Base-by-base conservation (phyloP, 2,329 filamentous ascomycete species). In the Calonectria pseudoreteaudii region DNA sequence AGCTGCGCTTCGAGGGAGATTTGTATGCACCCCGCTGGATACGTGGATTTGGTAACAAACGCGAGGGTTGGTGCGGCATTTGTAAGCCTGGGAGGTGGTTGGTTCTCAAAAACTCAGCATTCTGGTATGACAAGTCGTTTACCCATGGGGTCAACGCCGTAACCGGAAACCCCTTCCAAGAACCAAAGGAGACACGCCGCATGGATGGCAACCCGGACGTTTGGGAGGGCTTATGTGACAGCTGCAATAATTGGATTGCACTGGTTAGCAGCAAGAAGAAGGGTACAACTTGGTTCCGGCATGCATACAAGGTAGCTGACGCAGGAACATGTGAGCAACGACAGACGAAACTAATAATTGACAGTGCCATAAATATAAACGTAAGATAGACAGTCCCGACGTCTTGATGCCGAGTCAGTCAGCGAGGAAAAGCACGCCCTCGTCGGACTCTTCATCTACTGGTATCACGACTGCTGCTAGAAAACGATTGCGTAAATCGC, bases 111-210 rank as follows among this genome's bases (percentile, higher is more conserved):
- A 97, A 97, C 85, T 96, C 94, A 70, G 94, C 95, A 8, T 98
- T 95, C 83, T 97, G 95, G 95, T 97, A 97, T 84, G 95, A 97
- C 86, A 96, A 97, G 87, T 94, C 93, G 72, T 97, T 97, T 83
- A 95, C 93, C 2, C 95, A 97, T 81, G 95, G 95, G 64, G 95
- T 97, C 83, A 95, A 93, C 81, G 94, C 94, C 31, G 93, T 93
- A 5, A 96, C 94, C 0, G 94, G 95, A 28, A 92, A 90, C 75
- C 91, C 93, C 4, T 96, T 97, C 85, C 92, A 94, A 82, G 92
- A 94, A 77, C 95, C 95, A 3, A 91, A 93, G 74, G 90, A 95
- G 80, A 94, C 91, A 28, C 88, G 94, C 71, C 90, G 94, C 65
- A 95, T 94, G 87, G 94, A 95, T 81, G 93, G 93, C 47, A 96